phyloP scores from a whole-genome alignment of 2,329 filamentous ascomycete genomes.

The Hypoxylon sp. region DNA sequence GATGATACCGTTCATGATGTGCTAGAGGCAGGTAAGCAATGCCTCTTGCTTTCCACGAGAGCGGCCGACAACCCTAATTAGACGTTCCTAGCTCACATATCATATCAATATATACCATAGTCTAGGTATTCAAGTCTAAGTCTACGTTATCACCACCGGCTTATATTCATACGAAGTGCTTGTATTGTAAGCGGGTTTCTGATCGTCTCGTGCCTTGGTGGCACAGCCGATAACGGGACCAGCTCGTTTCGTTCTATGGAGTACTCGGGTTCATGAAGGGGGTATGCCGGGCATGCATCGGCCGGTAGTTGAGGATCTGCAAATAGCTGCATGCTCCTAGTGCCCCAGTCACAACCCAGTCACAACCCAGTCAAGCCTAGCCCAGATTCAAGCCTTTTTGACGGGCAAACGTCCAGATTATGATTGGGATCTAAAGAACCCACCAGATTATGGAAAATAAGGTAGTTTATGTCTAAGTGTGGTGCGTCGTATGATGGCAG shows the following conservation, averaged over 20 bases:
- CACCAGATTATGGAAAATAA: conserved; percentile 22
- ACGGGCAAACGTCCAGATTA: conserved; percentile 19
- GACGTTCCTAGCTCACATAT: conserved; percentile 27
- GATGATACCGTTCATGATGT: conserved; percentile 18
- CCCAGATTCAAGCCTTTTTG: conserved; percentile 20
- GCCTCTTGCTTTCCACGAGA: conserved; percentile 4
- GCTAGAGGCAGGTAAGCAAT: conserved; percentile 7
- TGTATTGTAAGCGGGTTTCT: neutral
- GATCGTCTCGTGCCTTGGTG: conserved; percentile 20
- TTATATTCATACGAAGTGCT: neutral
- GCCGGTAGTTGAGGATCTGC: conserved; percentile 46
- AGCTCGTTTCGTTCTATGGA: conserved; percentile 12
- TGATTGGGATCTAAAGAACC: conserved; percentile 8
- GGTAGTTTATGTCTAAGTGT: conserved; percentile 21
- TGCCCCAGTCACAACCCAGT: conserved; percentile 10
- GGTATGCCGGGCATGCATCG: conserved; percentile 41
- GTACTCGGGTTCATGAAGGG: conserved; percentile 29
- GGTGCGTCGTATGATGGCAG: conserved; percentile 27
- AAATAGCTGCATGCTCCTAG: conserved; percentile 29
- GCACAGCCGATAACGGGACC: conserved; percentile 40
- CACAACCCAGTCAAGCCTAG: conserved; percentile 16
- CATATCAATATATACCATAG: neutral
- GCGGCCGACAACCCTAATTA: conserved; percentile 25
- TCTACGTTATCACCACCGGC: neutral
- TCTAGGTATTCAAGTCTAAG: neutral